phyloP scores from a whole-genome alignment of 2,329 filamentous ascomycete genomes.

The Scytalidium lignicola region DNA sequence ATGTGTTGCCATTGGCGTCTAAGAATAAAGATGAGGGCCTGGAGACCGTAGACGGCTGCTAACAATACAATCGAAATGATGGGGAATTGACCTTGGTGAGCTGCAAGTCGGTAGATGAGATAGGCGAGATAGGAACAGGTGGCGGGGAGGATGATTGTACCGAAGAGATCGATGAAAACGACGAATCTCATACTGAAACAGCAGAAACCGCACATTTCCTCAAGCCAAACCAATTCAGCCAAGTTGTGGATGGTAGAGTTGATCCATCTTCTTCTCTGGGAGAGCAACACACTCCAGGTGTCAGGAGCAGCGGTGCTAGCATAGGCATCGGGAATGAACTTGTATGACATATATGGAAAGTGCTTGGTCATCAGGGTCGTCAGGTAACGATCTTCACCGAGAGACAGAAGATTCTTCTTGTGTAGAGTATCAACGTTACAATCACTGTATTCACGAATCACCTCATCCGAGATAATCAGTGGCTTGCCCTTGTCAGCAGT shows the following conservation, averaged over 20 bases:
- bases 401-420: constrained; percentile 85
- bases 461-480: constrained; percentile 82
- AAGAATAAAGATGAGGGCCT: constrained; percentile 92
- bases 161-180: constrained; percentile 88
- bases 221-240: constrained; percentile 80
- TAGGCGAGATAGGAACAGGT: constrained; percentile 84
- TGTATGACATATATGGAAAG: constrained; percentile 93
- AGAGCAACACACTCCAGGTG: constrained; percentile 87
- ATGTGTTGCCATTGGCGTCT: constrained; percentile 98
- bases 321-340: constrained; percentile 90
- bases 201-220: constrained; percentile 97
- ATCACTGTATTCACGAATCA: constrained; percentile 85
- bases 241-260: constrained; percentile 98
- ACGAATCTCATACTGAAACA: constrained; percentile 98
- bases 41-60: constrained; percentile 88
- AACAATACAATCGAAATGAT: constrained; percentile 84
- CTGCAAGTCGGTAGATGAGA: constrained; percentile 74
- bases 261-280: constrained; percentile 98
- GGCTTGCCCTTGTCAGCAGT: constrained; percentile 93
- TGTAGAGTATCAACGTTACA: constrained; percentile 91
- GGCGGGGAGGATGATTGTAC: constrained; percentile 86
- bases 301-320: constrained; percentile 92
- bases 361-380: constrained; percentile 98
- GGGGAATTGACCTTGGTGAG: constrained; percentile 69
- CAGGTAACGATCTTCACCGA: constrained; percentile 94